A percentile compares a stretch with the other conserved stretches of the same genome.
Evolutionary conservation across 1,284 basidiomycete genomes (phyloP).

Genomic region (Rhodotorula sp.): DNA sequence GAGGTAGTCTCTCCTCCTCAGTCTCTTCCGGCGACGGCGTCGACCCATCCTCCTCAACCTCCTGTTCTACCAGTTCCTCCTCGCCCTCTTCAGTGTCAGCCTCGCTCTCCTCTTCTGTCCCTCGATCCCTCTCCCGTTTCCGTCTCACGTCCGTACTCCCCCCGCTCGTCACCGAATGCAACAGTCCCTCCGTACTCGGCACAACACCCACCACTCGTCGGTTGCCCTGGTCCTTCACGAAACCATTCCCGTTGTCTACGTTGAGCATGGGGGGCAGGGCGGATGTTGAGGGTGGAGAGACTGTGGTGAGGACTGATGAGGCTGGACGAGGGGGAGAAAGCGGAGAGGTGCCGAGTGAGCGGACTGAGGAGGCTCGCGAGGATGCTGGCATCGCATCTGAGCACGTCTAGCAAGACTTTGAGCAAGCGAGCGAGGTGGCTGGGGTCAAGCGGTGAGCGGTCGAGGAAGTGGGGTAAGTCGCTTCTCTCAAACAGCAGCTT

Average conservation of each 20-base stretch:
- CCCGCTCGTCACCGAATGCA: neutral
- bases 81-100: neutral
- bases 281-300: neutral
- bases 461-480: too few species aligned
- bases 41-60: constrained; percentile 7
- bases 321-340: neutral
- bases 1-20: neutral
- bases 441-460: too few species aligned
- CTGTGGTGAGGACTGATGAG: neutral
- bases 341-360: neutral
- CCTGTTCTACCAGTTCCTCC: neutral
- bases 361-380: neutral
- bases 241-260: neutral
- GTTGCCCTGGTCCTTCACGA: neutral
- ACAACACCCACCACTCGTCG: neutral
- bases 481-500: neutral
- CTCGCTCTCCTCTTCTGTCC: neutral
- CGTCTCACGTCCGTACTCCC: neutral
- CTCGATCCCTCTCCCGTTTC: too few species aligned
- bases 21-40: neutral
- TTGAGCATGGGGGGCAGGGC: neutral
- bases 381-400: too few species aligned
- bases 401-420: too few species aligned
- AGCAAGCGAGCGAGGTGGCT: too few species aligned
- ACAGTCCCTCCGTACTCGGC: neutral